Evolutionary conservation across 2,329 filamentous ascomycete species (phyloP), one percentile per base, ranked within the genome.

Genomic region (Colletotrichum australisinense): DNA sequence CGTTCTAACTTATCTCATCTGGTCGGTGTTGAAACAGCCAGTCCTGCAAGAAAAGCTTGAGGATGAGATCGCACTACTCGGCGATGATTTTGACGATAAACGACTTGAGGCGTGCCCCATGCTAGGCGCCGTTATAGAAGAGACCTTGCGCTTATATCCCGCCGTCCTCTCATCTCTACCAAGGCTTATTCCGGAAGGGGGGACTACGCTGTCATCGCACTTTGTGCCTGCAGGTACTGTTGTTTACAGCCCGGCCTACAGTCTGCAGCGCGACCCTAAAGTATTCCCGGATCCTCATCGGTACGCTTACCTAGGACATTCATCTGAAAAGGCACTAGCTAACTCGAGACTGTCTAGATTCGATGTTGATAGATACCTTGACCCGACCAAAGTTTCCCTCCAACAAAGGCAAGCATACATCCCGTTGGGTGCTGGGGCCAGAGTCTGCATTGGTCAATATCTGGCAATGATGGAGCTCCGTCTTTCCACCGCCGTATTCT

Each of bases 401-500:
- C 26, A 77, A 5, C 86, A 87, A 82, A 89, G 86, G 70, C 84
- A 85, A 3, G 84, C 86, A 0, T 88, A 84, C 69, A 83, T 87
- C 72, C 84, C 88, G 0, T 90, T 90, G 76, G 88, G 89, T 0
- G 85, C 83, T 4, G 89, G 89, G 2, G 81, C 24, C 2, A 59
- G 59, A 6, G 82, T 79, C 1, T 92, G 90, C 73, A 81, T 92
- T 24, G 90, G 90, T 2, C 81, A 89, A 28, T 88, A 91, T 73
- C 81, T 92, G n/a, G 90, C 90, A 0, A 82, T 83, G 46, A 88
- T 89, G 80, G 89, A 91, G 76, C 76, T 92, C 32, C 83, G 88
- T 7, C 84, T 89, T 52, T 86, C 84, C 0, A 81, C 85, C 0
- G 86, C 88, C 0, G 80, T 84, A 2, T 89, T 92, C 78, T 89